A percentile compares a stretch with the other conserved stretches of the same genome.
Evolutionary conservation across 2,329 filamentous ascomycete species (phyloP).

Genomic region (Penicillium sp.): DNA sequence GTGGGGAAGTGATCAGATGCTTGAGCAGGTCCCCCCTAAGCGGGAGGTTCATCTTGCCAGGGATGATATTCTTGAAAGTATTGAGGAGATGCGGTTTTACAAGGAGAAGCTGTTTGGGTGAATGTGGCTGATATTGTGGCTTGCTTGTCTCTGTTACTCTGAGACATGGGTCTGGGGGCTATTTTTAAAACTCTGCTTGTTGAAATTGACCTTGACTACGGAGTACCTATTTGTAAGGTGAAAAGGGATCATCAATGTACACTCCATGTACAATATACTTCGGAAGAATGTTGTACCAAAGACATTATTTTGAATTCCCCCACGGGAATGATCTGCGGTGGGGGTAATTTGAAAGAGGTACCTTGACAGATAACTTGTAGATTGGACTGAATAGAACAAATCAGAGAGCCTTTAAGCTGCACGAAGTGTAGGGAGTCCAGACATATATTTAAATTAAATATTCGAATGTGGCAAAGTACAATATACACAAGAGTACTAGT

Average conservation of each 20-base stretch:
- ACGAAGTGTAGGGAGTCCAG: neutral
- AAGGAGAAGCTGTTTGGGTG: constrained; percentile 64
- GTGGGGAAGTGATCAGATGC: constrained; percentile 67
- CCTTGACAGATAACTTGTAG: neutral
- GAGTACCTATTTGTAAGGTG: neutral
- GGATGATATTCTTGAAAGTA: constrained; percentile 92
- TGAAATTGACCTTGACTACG: neutral
- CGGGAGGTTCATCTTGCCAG: constrained; percentile 75
- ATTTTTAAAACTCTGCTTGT: neutral
- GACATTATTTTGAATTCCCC: neutral
- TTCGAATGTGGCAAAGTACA: neutral
- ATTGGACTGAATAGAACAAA: constrained; percentile 1
- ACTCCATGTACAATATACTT: neutral
- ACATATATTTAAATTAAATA: neutral
- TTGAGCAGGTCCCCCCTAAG: constrained; percentile 68
- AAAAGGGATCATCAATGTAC: neutral
- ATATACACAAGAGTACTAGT: neutral
- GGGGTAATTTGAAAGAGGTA: constrained; percentile 1
- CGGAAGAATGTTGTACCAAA: neutral
- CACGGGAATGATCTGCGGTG: constrained; percentile 3
- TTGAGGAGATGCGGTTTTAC: constrained; percentile 86
- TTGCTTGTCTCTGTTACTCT: neutral
- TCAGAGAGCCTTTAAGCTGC: neutral
- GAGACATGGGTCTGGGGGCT: neutral
- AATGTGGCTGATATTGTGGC: constrained; percentile 1